phyloP scores from a whole-genome alignment of 345 rosid species.

The Arabis alpina region DNA sequence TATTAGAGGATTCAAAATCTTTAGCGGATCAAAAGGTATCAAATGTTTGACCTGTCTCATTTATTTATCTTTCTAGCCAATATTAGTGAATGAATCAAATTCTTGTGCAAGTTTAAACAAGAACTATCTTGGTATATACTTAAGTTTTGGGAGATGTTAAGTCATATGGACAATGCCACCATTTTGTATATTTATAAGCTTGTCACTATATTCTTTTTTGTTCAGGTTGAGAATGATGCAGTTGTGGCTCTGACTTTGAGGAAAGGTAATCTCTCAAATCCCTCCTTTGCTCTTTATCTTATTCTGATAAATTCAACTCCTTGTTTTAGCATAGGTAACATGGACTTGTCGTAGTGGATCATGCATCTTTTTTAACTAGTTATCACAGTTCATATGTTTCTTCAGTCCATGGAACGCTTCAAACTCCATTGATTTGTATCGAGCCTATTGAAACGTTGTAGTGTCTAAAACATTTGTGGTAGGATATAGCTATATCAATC shows the following conservation, averaged over 20 bases:
- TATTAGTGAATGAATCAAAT: neutral
- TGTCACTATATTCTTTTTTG: neutral
- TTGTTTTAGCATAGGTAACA: constrained; percentile 1
- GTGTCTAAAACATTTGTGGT: constrained; percentile 20
- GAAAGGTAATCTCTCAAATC: constrained; percentile 59
- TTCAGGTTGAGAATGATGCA: constrained; percentile 96
- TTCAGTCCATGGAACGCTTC: constrained; percentile 18
- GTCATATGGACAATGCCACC: neutral
- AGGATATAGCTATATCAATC: constrained; percentile 2
- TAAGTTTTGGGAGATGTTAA: neutral
- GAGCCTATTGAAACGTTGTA: constrained; percentile 11
- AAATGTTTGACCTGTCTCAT: neutral
- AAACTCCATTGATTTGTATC: constrained; percentile 7
- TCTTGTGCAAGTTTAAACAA: constrained; percentile 3
- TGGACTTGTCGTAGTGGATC: neutral
- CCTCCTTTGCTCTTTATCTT: constrained; percentile 25
- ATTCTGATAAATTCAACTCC: constrained; percentile 15
- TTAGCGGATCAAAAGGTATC: constrained; percentile 82
- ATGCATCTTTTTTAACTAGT: constrained; percentile 24
- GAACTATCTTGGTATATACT: neutral
- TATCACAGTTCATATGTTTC: neutral
- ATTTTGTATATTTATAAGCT: constrained; percentile 1
- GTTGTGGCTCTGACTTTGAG: constrained; percentile 86
- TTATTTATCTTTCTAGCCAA: neutral
- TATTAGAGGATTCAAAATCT: constrained; percentile 77